Conservation (phyloP, 2,329 filamentous ascomycete genomes). For the Colletotrichum scovillei region DNA sequence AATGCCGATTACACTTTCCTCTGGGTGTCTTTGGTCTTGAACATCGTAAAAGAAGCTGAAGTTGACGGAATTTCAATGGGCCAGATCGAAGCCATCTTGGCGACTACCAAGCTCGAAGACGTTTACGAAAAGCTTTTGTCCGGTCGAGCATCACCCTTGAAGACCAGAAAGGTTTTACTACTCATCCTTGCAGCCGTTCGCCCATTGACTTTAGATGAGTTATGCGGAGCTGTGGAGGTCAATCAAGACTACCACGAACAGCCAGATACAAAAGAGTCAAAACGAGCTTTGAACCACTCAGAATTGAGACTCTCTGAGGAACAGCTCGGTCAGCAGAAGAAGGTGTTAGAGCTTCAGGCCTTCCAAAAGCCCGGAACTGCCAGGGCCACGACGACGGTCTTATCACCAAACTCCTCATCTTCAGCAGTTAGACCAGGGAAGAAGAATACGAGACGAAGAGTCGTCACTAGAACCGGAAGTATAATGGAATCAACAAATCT, state of each 20-base stretch:
- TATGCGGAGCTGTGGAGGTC: not conserved
- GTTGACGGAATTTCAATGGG: not conserved
- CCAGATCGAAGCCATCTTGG: not conserved
- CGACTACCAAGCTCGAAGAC: not conserved
- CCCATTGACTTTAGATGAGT: not conserved
- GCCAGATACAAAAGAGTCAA: not conserved
- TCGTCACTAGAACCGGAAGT: no score
- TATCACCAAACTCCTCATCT: no score
- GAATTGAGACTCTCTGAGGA: no score
- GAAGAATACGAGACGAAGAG: no score
- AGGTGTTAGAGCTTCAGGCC: no score
- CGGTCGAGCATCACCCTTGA: not conserved
- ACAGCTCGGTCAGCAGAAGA: no score
- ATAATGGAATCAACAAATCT: no score
- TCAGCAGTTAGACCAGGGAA: no score
- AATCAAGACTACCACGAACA: not conserved
- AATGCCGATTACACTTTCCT: not conserved
- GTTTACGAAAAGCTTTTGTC: not conserved
- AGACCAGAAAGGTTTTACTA: not conserved
- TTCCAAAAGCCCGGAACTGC: no score
- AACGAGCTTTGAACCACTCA: not conserved
- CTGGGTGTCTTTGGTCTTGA: not conserved
- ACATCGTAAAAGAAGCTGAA: not conserved
- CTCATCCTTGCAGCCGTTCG: not conserved
- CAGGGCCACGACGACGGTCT: no score